Conservation (phyloP, 164 flowering plant species). For the Vitis amurensis region DNA sequence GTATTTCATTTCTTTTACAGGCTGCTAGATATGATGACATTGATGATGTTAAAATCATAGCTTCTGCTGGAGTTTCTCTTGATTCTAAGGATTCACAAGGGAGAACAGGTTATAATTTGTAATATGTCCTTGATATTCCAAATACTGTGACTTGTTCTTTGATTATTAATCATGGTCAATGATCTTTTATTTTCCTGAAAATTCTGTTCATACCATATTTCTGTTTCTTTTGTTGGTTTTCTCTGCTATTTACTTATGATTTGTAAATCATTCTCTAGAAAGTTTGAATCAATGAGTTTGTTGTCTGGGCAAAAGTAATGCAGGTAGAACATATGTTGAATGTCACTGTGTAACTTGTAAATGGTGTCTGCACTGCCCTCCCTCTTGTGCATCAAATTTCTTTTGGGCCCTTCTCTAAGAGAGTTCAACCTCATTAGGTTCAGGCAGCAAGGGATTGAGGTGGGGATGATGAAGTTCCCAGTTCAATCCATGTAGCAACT, state of each 20-base stretch:
- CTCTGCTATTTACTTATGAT: not conserved
- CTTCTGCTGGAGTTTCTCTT: constrained; percentile 65
- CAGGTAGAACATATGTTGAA: not conserved
- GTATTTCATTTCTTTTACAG: constrained; percentile 29
- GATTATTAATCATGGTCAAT: not conserved
- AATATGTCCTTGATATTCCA: not conserved
- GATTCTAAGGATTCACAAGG: constrained; percentile 78
- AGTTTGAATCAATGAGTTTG: not conserved
- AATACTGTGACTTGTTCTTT: not conserved
- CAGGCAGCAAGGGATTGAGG: too few species aligned
- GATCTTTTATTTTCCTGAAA: not conserved
- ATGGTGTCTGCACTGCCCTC: not conserved
- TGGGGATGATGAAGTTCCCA: too few species aligned
- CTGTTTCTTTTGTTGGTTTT: not conserved
- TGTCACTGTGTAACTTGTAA: not conserved
- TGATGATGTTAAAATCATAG: constrained; percentile 66
- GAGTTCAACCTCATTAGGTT: too few species aligned
- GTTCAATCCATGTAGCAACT: too few species aligned
- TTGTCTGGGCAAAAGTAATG: not conserved
- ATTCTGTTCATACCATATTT: too few species aligned
- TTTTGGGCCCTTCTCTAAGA: too few species aligned
- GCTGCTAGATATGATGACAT: constrained; percentile 91
- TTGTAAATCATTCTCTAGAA: not conserved
- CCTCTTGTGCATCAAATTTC: too few species aligned
- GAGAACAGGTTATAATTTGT: constrained; percentile 59